Conservation (phyloP, 768 basidiomycete species). For the Leccinum imitatum region DNA sequence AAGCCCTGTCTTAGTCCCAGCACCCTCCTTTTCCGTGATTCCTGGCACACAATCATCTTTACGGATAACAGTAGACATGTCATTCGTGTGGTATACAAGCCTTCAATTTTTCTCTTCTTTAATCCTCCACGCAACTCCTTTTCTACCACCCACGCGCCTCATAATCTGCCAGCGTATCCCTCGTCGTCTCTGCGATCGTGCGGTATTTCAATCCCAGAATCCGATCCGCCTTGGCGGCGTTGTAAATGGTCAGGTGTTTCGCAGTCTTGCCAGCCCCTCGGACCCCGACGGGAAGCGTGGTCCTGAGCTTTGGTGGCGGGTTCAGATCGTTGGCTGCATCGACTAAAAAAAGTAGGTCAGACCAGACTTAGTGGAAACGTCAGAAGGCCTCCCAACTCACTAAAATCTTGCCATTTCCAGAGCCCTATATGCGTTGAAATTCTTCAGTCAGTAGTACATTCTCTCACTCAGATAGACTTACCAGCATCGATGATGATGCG, state of each 20-base stretch:
- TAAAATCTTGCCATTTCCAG: conserved; percentile 34
- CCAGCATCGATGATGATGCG: conserved; percentile 52
- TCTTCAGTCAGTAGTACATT: not conserved
- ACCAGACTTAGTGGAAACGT: not conserved
- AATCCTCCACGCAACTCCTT: not conserved
- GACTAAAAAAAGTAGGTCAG: conserved; percentile 24
- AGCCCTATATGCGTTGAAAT: conserved; percentile 9
- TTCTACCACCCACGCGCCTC: not conserved
- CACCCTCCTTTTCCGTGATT: not conserved
- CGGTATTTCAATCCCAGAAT: conserved; percentile 45
- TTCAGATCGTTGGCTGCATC: conserved; percentile 37
- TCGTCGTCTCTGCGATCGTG: conserved; percentile 38
- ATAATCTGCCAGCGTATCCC: not conserved
- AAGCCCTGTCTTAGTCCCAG: not conserved
- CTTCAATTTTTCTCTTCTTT: not conserved
- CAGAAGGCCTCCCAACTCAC: conserved; percentile 14
- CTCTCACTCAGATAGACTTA: conserved; percentile 1
- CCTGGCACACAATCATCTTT: not conserved
- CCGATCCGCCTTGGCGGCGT: conserved; percentile 37
- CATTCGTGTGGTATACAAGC: not conserved
- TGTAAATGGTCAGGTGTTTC: conserved; percentile 30
- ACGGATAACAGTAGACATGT: not conserved
- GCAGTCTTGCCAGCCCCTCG: conserved; percentile 33
- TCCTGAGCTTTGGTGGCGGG: conserved; percentile 33
- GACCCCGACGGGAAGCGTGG: conserved; percentile 32